A percentile compares a stretch with the other conserved stretches of the same genome.
phyloP scores from a whole-genome alignment of 2,329 filamentous ascomycete genomes.

The Fusarium liriodendri region DNA sequence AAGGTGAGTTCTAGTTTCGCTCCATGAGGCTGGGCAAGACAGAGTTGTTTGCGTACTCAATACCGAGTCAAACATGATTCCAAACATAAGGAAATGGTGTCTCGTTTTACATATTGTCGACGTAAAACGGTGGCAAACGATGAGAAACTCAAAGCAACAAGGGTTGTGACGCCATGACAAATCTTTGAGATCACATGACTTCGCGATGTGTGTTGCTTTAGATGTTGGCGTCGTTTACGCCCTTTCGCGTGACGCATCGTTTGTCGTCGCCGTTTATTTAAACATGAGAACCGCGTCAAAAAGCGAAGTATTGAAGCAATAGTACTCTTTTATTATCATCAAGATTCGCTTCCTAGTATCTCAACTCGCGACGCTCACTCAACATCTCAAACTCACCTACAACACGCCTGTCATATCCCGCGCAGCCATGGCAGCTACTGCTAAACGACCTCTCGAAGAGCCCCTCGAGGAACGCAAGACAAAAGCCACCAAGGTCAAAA shows the following conservation, averaged over 20 bases:
- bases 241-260: slow-evolving; percentile 32
- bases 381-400: neutral
- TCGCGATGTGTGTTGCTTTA: slow-evolving; percentile 45
- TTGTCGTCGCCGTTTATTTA: slow-evolving; percentile 1
- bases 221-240: slow-evolving; percentile 40
- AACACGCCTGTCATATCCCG: neutral
- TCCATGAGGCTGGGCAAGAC: rapidly evolving
- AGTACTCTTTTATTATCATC: too few species aligned
- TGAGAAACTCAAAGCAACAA: neutral
- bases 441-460: slow-evolving; percentile 37
- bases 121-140: neutral
- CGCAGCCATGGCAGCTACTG: slow-evolving; percentile 20
- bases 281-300: neutral
- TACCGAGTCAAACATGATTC: neutral
- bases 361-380: neutral
- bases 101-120: neutral
- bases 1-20: rapidly evolving
- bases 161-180: neutral
- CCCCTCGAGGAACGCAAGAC: slow-evolving; percentile 13
- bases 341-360: neutral
- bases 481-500: slow-evolving; percentile 26
- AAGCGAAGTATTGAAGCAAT: neutral
- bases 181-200: slow-evolving; percentile 40
- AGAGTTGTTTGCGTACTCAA: neutral
- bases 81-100: neutral